Evolutionary conservation across 257 asterid species (phyloP), one percentile per base, ranked within the genome.

Genomic region (Scutellaria galericulata): DNA sequence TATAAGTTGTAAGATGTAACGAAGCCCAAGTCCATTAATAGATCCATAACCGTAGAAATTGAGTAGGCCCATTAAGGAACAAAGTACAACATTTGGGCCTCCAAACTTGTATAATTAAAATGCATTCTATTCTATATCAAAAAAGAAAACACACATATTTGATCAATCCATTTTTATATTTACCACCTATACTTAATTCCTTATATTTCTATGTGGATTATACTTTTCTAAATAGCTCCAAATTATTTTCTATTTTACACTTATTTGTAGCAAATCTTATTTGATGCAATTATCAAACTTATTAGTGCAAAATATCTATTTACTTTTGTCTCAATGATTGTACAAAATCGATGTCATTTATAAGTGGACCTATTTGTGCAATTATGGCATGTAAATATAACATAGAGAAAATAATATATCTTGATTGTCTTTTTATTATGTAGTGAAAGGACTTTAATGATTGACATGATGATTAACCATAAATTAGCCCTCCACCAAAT

Each of bases 311-410:
- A 4, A 11, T 8, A 68, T 40, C 51, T 47, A 54, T 11, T 52
- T 55, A 20, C 42, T 54, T 42, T 41, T 20, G 35, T 42, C 7
- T 55, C 37, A 37, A n/a, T 70, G 7, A 69, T 69, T 54, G 65
- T 18, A 18, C 24, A 55, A 40, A 24, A 24, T 40, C 13, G 24
- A 41, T 42, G 15, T 40, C 22, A 55, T 12, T 3, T 47, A 15
- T 35, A 15, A 71, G 61, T 71, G 68, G 68, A 12, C 51, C 42
- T 31, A 27, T 44, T 42, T 44, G 24, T 41, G 39, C 12, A 51
- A 40, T 40, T 53, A 68, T 41, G 7, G 35, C 12, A 7, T 3
- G 60, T 18, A 71, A 71, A 59, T 35, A 41, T 35, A 57, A 72
- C 55, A 62, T 50, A 3, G 42, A 72, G 1, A 72, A 39, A 31